Base-by-base conservation (phyloP, 1,139 yeast species). In the Pneumocystis canis region DNA sequence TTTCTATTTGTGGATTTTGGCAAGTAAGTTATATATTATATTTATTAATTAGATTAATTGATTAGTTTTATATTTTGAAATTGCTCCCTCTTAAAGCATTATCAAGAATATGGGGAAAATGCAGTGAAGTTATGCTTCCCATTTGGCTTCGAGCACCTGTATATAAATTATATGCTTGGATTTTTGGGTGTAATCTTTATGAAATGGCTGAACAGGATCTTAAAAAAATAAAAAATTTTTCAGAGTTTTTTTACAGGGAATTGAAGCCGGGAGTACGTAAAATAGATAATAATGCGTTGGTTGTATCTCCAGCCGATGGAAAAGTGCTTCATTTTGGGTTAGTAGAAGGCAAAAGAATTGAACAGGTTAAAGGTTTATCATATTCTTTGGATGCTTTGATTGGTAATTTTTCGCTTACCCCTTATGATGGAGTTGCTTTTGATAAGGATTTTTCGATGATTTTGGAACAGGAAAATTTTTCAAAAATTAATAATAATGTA, bases 351-450 rank as follows among this genome's bases (percentile, higher is more conserved):
- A 68, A 73, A 5, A 88, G 86, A 69, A 89, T 94, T 65, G 97
- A 92, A 74, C 97, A 92, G 73, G 97, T 94, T 60, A 94, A 94
- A 75, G 99, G 98, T 7, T 82, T 92, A 81, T 88, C 95, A 0
- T 94, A 94, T 73, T 85, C 96, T 1, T 80, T 92, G 18, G 94
- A 88, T 69, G 94, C 96, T 6, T 81, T 94, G 62, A 79, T 94
- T 62, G 99, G 99, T 1, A 79, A 85, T 58, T 70, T 64, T 68
- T 69, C 66, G 33, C 63, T 62, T 33, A 65, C 68, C 31, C 68
- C 64, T 61, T 61, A 65, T 39, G 66, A 66, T n/a, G 64, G 66
- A 25, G 60, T 68, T 16, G 61, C 63, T 14, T 64, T 68, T 61
- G 69, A 66, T 18, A 67, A 67, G 56, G 25, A 47, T 47, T 47